A percentile compares a stretch with the other conserved stretches of the same genome.
Conservation (phyloP, 2,329 filamentous ascomycete species). For the Didymella arachidicola region DNA sequence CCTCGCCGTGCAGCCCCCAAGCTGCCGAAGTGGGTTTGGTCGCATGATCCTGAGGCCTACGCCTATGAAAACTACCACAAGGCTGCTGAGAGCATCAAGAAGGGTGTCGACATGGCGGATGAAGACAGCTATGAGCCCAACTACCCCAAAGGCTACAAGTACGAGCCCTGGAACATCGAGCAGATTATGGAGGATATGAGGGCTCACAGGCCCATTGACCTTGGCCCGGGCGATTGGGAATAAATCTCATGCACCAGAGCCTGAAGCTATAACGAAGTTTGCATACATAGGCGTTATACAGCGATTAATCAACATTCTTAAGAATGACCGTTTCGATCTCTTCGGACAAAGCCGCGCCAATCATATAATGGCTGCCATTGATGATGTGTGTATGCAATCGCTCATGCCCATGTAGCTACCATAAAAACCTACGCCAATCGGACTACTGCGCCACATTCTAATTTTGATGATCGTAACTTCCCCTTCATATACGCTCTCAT, state of each 20-base stretch:
- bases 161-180: constrained; percentile 54
- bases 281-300: constrained; percentile 12
- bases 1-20: constrained; percentile 55
- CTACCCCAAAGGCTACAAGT: constrained; percentile 54
- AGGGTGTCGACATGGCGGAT: constrained; percentile 54
- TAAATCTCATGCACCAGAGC: constrained; percentile 12
- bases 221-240: constrained; percentile 50
- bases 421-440: neutral
- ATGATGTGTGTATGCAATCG: neutral
- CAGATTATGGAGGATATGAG: constrained; percentile 53
- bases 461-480: neutral
- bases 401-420: neutral
- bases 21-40: constrained; percentile 57
- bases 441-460: neutral
- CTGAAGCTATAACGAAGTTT: neutral
- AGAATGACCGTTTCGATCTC: neutral
- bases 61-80: constrained; percentile 55
- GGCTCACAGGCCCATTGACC: constrained; percentile 44
- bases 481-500: neutral
- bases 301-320: constrained; percentile 2
- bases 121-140: constrained; percentile 54
- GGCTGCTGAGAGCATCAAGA: constrained; percentile 53
- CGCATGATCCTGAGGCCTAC: constrained; percentile 56
- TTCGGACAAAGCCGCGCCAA: neutral
- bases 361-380: neutral